phyloP scores from a whole-genome alignment of 75 land plant species.

The Selaginella tamariscina region DNA sequence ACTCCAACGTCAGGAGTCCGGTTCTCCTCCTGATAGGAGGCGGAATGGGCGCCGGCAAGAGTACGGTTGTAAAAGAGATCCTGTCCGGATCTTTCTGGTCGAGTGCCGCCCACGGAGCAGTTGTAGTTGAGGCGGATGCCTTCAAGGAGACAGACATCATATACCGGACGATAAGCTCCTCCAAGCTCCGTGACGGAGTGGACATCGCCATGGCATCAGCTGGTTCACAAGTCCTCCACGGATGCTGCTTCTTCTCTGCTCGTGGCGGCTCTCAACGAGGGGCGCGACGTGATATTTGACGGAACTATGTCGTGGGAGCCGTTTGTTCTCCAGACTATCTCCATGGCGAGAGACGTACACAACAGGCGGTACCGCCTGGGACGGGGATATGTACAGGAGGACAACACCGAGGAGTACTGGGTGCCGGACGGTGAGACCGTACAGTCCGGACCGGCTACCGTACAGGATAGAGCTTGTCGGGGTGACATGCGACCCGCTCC shows the following conservation, averaged over 20 bases:
- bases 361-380: constrained; percentile 58
- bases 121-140: constrained; percentile 83
- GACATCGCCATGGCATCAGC: constrained; percentile 40
- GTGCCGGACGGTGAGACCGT: constrained; percentile 25
- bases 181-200: constrained; percentile 26
- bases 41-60: constrained; percentile 88
- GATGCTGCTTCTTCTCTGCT: constrained; percentile 80
- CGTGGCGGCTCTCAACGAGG: constrained; percentile 79
- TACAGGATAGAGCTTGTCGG: constrained; percentile 11
- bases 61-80: constrained; percentile 72
- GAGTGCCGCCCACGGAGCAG: constrained; percentile 44
- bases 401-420: constrained; percentile 77
- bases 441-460: not conserved
- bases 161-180: constrained; percentile 52
- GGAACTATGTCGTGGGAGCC: constrained; percentile 85
- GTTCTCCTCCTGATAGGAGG: constrained; percentile 80
- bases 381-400: constrained; percentile 48
- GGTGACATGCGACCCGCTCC: not conserved
- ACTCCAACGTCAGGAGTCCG: constrained; percentile 40
- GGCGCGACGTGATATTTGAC: constrained; percentile 82
- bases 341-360: constrained; percentile 68
- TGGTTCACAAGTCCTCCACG: constrained; percentile 80
- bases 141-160: constrained; percentile 86
- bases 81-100: constrained; percentile 57
- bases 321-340: constrained; percentile 69